phyloP scores from a whole-genome alignment of 2,329 filamentous ascomycete genomes.

The Colletotrichum sp. region DNA sequence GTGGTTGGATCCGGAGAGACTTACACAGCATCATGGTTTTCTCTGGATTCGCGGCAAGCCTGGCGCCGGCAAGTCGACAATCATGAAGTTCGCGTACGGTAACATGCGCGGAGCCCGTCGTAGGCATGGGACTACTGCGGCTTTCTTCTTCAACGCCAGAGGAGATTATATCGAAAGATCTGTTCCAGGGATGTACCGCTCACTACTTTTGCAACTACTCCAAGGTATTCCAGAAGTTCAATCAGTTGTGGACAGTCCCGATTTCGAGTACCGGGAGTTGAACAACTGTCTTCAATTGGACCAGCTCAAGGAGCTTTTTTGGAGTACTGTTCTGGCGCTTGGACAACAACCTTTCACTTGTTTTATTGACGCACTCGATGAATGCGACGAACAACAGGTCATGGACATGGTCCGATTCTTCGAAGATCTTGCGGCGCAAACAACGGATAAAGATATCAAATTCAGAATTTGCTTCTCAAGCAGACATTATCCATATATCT shows the following conservation, averaged over 20 bases:
- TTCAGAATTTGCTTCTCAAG: neutral
- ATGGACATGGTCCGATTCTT: neutral
- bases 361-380: neutral
- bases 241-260: neutral
- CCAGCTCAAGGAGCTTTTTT: neutral
- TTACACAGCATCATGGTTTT: neutral
- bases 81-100: neutral
- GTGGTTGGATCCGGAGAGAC: slow-evolving; percentile 3
- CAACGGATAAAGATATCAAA: neutral
- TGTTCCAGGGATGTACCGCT: slow-evolving; percentile 8
- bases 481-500: neutral
- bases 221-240: neutral
- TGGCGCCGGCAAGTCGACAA: neutral
- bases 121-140: neutral
- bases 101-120: slow-evolving; percentile 7
- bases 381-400: neutral
- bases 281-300: slow-evolving; percentile 30
- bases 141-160: slow-evolving; percentile 19
- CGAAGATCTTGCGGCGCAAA: neutral
- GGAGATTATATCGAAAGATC: slow-evolving; percentile 12
- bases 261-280: slow-evolving; percentile 14
- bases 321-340: neutral
- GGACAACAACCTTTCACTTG: neutral
- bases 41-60: slow-evolving; percentile 5
- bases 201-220: neutral